Evolutionary conservation across 2,329 filamentous ascomycete genomes (phyloP), one percentile per base, ranked within the genome.

Genomic region (Corniculantispora saksenae): DNA sequence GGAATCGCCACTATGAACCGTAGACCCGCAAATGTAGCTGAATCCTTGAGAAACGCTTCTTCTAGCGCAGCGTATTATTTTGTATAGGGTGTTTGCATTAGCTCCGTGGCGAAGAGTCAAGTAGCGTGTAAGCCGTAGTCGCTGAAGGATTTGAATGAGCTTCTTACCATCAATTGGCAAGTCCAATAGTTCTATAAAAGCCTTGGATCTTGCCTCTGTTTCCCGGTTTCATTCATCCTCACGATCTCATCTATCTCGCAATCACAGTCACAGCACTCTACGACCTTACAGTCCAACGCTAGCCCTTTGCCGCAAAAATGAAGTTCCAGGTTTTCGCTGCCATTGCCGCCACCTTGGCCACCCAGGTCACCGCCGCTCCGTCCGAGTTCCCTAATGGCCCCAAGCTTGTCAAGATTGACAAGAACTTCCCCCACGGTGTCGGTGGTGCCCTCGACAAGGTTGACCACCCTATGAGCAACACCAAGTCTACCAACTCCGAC

Each of bases 61-160:
- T 17, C 40, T 58, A 7, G 25, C 29, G 55, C 55, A 38, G 25
- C 10, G n/a, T 32, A 7, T 5, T 47, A 17, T 15, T n/a, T 13
- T 19, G 45, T 32, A 15, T 29, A 32, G 23, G 25, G 47, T 45
- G 25, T 17, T 58, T 13, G 25, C 3, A 19, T 40, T 3, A 58
- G 23, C 19, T 25, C 23, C 10, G 25, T 40, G n/a, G 3, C 9
- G 7, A 29, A 40, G 19, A 21, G 38, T 58, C 27, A 45, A 21
- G 38, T 58, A 58, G 55, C 7, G 17, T 58, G 55, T 58, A 47
- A 58, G 55, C 55, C 55, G 55, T 58, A 58, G 55, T n/a, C n/a
- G 40, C 2, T 23, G 23, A 9, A 32, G 55, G 40, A 58, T 21
- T 58, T 32, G 40, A 47, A 58, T 15, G 40, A 21, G 25, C 12